Conservation (phyloP, 2,329 filamentous ascomycete species). For the Chaetomiaceae sp. region DNA sequence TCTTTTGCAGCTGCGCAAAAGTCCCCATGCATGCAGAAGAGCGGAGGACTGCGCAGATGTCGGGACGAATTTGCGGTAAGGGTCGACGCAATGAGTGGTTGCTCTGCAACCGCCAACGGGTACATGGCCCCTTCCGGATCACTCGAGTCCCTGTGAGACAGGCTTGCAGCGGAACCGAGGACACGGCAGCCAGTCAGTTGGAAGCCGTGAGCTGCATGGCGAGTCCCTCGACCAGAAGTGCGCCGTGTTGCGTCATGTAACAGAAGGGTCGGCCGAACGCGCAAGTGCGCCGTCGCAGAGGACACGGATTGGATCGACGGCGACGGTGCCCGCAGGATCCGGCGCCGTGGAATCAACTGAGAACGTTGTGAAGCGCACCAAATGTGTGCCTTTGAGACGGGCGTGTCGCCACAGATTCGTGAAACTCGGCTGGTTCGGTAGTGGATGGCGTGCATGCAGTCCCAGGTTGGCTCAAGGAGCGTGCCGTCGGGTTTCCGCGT, state of each 20-base stretch:
- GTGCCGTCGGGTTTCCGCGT: neutral
- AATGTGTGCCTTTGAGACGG: neutral
- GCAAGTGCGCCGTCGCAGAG: neutral
- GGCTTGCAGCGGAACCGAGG: neutral
- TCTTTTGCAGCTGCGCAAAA: neutral
- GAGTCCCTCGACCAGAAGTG: neutral
- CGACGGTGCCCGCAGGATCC: neutral
- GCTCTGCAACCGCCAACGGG: neutral
- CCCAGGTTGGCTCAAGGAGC: neutral
- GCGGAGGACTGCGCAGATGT: neutral
- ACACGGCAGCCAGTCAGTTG: neutral
- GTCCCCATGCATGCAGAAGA: neutral
- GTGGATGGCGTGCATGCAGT: neutral
- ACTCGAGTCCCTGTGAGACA: neutral
- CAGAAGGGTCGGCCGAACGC: neutral
- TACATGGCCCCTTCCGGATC: slow-evolving; percentile 5
- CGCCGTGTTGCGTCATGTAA: neutral
- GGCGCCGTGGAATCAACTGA: neutral
- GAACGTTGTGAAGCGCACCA: neutral
- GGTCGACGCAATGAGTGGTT: slow-evolving; percentile 8
- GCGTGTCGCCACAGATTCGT: neutral
- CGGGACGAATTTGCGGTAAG: slow-evolving; percentile 9
- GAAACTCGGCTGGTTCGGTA: neutral
- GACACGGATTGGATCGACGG: neutral
- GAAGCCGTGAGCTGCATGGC: neutral